A percentile compares a stretch with the other conserved stretches of the same genome.
phyloP scores from a whole-genome alignment of 2,329 filamentous ascomycete genomes.

The Fusarium pseudonygamai region DNA sequence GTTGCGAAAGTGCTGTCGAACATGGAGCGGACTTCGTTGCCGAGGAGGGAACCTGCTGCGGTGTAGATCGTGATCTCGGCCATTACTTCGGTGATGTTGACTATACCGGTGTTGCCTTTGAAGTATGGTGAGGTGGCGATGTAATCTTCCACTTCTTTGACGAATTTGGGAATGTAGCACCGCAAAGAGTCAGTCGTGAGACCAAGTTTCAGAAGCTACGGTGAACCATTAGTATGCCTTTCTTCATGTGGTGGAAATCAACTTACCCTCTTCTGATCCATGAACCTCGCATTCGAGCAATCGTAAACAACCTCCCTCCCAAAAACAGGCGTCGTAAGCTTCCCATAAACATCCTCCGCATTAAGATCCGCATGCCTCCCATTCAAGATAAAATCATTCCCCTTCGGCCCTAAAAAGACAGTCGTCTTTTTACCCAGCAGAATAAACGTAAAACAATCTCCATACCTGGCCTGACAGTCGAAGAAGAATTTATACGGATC shows the following conservation, averaged over 20 bases:
- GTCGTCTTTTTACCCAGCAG: slow-evolving; percentile 88
- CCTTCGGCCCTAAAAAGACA: slow-evolving; percentile 80
- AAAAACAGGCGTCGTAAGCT: slow-evolving; percentile 77
- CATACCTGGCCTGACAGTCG: slow-evolving; percentile 79
- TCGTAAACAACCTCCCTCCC: slow-evolving; percentile 89
- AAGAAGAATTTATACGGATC: slow-evolving; percentile 89
- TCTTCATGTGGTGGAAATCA: accelerated
- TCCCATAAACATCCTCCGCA: slow-evolving; percentile 88
- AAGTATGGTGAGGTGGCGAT: slow-evolving; percentile 72
- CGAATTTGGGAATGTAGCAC: slow-evolving; percentile 80
- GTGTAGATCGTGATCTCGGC: slow-evolving; percentile 91
- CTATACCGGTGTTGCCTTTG: slow-evolving; percentile 71
- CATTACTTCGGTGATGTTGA: slow-evolving; percentile 78
- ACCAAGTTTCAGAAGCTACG: slow-evolving; percentile 79
- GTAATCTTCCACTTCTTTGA: slow-evolving; percentile 76
- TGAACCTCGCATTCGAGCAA: slow-evolving; percentile 87
- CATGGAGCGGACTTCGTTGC: slow-evolving; percentile 80
- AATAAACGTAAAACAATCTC: slow-evolving; percentile 88
- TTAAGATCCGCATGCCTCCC: slow-evolving; percentile 88
- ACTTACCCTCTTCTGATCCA: slow-evolving; percentile 91
- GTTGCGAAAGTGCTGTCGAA: slow-evolving; percentile 84
- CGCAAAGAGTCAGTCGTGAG: slow-evolving; percentile 77
- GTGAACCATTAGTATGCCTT: background rate
- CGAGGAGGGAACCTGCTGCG: slow-evolving; percentile 85
- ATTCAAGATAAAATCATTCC: slow-evolving; percentile 92